phyloP scores from a whole-genome alignment of 805 yeast genomes.

The Maudiozyma saulgeensis region DNA sequence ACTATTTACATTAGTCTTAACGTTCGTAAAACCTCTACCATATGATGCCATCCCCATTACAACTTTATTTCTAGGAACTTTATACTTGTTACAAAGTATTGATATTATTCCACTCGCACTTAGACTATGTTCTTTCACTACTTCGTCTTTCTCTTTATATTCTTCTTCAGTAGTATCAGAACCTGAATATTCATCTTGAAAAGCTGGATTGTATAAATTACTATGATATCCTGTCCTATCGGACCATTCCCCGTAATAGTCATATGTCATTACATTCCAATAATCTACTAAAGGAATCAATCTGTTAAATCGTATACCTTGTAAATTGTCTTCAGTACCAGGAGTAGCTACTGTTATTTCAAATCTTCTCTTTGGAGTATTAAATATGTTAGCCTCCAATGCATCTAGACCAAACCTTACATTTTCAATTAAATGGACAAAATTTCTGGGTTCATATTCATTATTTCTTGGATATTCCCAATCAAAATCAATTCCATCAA shows the following conservation, averaged over 20 bases:
- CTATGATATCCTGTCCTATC: slow-evolving; percentile 54
- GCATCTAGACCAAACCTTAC: slow-evolving; percentile 34
- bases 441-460: slow-evolving; percentile 34
- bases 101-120: slow-evolving; percentile 43
- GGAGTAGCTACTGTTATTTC: slow-evolving; percentile 72
- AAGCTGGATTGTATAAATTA: slow-evolving; percentile 36
- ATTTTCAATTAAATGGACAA: slow-evolving; percentile 35
- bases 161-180: no score
- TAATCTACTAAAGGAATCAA: slow-evolving; percentile 52
- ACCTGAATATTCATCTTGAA: no score
- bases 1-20: slow-evolving; percentile 26
- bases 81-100: slow-evolving; percentile 31
- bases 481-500: slow-evolving; percentile 90
- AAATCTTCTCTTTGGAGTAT: slow-evolving; percentile 22
- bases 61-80: slow-evolving; percentile 43
- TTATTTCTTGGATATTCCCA: slow-evolving; percentile 76
- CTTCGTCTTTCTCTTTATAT: background rate
- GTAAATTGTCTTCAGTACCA: slow-evolving; percentile 41
- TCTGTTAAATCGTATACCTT: slow-evolving; percentile 36
- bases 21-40: slow-evolving; percentile 49
- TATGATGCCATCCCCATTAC: slow-evolving; percentile 83
- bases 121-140: slow-evolving; percentile 12
- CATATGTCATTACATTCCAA: slow-evolving; percentile 91
- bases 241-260: slow-evolving; percentile 76
- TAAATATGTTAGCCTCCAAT: slow-evolving; percentile 27